Conservation (phyloP, 805 yeast species). For the Ogataea allantospora region DNA sequence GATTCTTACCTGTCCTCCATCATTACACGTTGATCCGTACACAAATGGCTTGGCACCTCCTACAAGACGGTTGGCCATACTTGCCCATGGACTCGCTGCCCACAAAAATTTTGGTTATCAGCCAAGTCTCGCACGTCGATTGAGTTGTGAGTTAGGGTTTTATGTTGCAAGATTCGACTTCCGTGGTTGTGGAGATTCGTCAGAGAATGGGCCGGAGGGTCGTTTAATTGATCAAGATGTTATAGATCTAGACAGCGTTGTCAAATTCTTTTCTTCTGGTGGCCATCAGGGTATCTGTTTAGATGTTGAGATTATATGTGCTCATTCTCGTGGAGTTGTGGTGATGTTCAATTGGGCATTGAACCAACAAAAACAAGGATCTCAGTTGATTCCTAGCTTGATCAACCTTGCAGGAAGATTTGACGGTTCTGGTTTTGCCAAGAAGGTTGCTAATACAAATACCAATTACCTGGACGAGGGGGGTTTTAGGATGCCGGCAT, state of each 20-base stretch:
- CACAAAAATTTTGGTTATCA: constrained; percentile 81
- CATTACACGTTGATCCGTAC: constrained; percentile 14
- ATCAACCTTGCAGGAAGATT: constrained; percentile 75
- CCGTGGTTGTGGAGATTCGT: constrained; percentile 78
- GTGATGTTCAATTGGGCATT: constrained; percentile 74
- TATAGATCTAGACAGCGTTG: constrained; percentile 58
- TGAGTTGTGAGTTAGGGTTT: constrained; percentile 60
- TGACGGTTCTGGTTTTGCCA: constrained; percentile 45
- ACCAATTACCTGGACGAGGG: constrained; percentile 41
- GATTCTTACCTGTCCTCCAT: constrained; percentile 23
- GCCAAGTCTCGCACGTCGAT: constrained; percentile 52
- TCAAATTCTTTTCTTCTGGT: constrained; percentile 31
- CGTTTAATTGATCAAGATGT: constrained; percentile 63
- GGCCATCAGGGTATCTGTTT: constrained; percentile 38
- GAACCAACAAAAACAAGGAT: constrained; percentile 36
- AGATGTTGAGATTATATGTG: constrained; percentile 56
- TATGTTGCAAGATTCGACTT: constrained; percentile 78
- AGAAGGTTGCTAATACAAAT: constrained; percentile 33
- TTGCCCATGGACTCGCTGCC: constrained; percentile 85
- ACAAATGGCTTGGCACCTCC: constrained; percentile 15
- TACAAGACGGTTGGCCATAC: constrained; percentile 41
- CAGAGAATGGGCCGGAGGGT: constrained; percentile 49
- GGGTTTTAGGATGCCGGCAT: constrained; percentile 41
- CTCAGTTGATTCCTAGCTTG: constrained; percentile 51
- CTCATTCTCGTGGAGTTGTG: constrained; percentile 79